Evolutionary conservation across 495 filamentous ascomycete genomes (phyloP).

Genomic region (Neurospora sp.): DNA sequence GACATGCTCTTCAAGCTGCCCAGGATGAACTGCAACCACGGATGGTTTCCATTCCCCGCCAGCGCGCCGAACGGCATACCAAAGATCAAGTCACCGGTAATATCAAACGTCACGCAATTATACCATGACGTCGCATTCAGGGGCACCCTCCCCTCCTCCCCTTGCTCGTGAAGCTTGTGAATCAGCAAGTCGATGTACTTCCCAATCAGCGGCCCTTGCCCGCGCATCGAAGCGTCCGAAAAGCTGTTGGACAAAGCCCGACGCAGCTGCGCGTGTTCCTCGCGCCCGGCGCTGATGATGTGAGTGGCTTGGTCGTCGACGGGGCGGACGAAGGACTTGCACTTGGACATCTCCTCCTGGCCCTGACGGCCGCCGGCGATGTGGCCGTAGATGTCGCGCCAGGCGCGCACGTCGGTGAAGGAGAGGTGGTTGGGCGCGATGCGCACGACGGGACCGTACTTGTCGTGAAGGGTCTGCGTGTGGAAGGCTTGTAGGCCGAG

Average conservation of each 20-base stretch:
- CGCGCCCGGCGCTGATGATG: slow-evolving; percentile 20
- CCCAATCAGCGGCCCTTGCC: slow-evolving; percentile 29
- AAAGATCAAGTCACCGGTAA: slow-evolving; percentile 47
- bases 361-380: slow-evolving; percentile 9
- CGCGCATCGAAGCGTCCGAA: slow-evolving; percentile 29
- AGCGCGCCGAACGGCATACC: slow-evolving; percentile 45
- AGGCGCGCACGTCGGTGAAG: slow-evolving; percentile 42
- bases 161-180: slow-evolving; percentile 18
- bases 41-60: slow-evolving; percentile 16
- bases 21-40: slow-evolving; percentile 24
- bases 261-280: slow-evolving; percentile 31
- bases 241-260: slow-evolving; percentile 40
- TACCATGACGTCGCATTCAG: slow-evolving; percentile 36
- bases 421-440: slow-evolving; percentile 44
- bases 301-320: not conserved
- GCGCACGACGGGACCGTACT: slow-evolving; percentile 46
- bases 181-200: slow-evolving; percentile 32
- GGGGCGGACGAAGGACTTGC: slow-evolving; percentile 16
- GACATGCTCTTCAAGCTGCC: slow-evolving; percentile 15
- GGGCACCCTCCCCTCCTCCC: slow-evolving; percentile 3
- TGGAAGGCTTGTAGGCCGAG: slow-evolving; percentile 5
- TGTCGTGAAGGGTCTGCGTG: slow-evolving; percentile 29
- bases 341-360: slow-evolving; percentile 22
- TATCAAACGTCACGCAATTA: slow-evolving; percentile 47
- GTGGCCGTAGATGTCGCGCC: slow-evolving; percentile 49